Evolutionary conservation across 2,329 filamentous ascomycete species (phyloP).

Genomic region (Polytolypa hystricis): DNA sequence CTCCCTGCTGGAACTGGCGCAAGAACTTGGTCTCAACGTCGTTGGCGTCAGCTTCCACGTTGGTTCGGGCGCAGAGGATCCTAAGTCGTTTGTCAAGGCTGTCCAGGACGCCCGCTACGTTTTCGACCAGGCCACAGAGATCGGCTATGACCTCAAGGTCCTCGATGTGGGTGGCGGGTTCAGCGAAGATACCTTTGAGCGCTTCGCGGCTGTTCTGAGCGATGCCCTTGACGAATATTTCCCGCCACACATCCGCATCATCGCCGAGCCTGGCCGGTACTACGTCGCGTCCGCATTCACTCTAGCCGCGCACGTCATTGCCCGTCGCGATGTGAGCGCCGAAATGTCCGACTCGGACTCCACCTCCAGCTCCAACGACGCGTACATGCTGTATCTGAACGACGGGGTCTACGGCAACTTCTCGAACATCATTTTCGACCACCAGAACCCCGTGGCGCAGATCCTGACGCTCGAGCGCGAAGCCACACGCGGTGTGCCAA

Average conservation of each 20-base stretch:
- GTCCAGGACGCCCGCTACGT: constrained; percentile 80
- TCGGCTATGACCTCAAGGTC: constrained; percentile 73
- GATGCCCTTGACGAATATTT: constrained; percentile 79
- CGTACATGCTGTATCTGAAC: constrained; percentile 96
- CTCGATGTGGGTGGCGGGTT: constrained; percentile 94
- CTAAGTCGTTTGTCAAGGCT: constrained; percentile 80
- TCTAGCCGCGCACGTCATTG: constrained; percentile 90
- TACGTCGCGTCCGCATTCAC: constrained; percentile 92
- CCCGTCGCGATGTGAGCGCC: constrained; percentile 63
- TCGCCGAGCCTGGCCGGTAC: constrained; percentile 92
- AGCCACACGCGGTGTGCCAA: constrained; percentile 48
- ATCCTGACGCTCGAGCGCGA: constrained; percentile 56
- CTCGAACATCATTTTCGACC: constrained; percentile 98
- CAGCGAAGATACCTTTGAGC: constrained; percentile 79
- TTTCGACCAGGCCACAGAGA: constrained; percentile 68
- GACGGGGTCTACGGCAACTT: constrained; percentile 98
- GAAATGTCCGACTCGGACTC: constrained; percentile 12
- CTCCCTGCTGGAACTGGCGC: constrained; percentile 66
- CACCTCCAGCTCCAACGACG: constrained; percentile 50
- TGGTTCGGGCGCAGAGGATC: constrained; percentile 89
- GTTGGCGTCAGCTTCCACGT: constrained; percentile 97
- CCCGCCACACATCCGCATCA: constrained; percentile 70
- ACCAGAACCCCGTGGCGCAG: constrained; percentile 80
- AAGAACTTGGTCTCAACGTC: constrained; percentile 74
- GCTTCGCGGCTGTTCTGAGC: constrained; percentile 72